Evolutionary conservation across 179 eudicot genomes (phyloP).

Genomic region (Sideroxylon spinosum): DNA sequence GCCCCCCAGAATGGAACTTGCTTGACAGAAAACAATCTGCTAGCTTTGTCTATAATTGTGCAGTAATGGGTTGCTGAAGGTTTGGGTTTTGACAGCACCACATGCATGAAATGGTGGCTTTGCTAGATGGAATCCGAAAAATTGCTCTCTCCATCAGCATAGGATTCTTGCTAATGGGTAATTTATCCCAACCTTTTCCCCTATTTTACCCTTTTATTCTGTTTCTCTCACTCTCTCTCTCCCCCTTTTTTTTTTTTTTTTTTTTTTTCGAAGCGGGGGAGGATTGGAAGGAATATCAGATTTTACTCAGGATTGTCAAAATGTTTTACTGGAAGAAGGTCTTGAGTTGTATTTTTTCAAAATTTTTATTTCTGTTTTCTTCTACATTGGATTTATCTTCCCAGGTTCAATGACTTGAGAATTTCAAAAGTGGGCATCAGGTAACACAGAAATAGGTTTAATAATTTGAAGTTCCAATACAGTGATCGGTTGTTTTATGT

Average conservation of each 20-base stretch:
- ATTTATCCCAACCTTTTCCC: slow-evolving; percentile 21
- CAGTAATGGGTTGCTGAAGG: slow-evolving; percentile 88
- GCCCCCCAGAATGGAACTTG: slow-evolving; percentile 66
- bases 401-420: slow-evolving; percentile 28
- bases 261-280: slow-evolving; percentile 28
- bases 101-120: slow-evolving; percentile 16
- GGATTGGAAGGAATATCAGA: slow-evolving; percentile 33
- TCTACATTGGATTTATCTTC: slow-evolving; percentile 19
- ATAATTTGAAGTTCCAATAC: slow-evolving; percentile 46
- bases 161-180: slow-evolving; percentile 55
- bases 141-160: slow-evolving; percentile 35
- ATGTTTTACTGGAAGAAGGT: slow-evolving; percentile 33
- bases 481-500: slow-evolving; percentile 38
- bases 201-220: background rate
- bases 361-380: slow-evolving; percentile 16
- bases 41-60: slow-evolving; percentile 90
- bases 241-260: slow-evolving; percentile 17
- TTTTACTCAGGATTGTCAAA: slow-evolving; percentile 44
- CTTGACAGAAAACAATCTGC: slow-evolving; percentile 66
- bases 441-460: slow-evolving; percentile 49
- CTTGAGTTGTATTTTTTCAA: slow-evolving; percentile 38
- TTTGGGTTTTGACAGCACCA: slow-evolving; percentile 13
- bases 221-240: no score
- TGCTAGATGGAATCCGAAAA: slow-evolving; percentile 20
- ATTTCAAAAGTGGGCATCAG: slow-evolving; percentile 26